These are phyloP conservation scores for Podaxis sp. DNA, from an alignment of 768 basidiomycete species.

Conservation along the genomic window DNA sequence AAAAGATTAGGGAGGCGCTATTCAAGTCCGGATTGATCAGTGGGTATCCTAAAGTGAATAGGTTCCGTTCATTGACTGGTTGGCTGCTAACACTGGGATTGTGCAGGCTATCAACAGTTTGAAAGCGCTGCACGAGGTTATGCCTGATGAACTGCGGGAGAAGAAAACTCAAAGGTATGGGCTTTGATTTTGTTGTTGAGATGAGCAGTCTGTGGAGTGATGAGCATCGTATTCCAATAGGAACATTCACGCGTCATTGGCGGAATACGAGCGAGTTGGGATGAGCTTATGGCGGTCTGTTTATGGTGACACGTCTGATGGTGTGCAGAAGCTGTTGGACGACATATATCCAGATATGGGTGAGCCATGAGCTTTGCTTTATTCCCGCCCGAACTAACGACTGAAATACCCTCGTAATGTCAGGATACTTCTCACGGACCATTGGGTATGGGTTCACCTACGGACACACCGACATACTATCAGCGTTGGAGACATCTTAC, in stretches of 20 bases:
- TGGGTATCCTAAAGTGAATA: slow-evolving; percentile 53
- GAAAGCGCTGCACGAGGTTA: slow-evolving; percentile 42
- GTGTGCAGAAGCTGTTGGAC: slow-evolving; percentile 43
- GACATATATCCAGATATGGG: slow-evolving; percentile 62
- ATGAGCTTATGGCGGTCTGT: slow-evolving; percentile 38
- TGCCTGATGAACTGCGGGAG: slow-evolving; percentile 49
- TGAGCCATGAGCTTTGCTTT: slow-evolving; percentile 22
- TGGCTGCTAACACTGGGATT: neutral
- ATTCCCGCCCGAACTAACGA: neutral
- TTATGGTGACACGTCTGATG: slow-evolving; percentile 52
- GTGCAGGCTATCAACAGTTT: slow-evolving; percentile 55
- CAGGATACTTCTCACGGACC: slow-evolving; percentile 51
- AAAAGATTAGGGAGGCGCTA: slow-evolving; percentile 56
- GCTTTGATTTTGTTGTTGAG: neutral
- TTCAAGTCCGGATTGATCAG: slow-evolving; percentile 56
- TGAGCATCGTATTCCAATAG: slow-evolving; percentile 21
- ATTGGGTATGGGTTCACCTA: slow-evolving; percentile 59
- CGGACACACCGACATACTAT: slow-evolving; percentile 40
- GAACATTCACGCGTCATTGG: slow-evolving; percentile 34
- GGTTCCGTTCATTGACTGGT: neutral
- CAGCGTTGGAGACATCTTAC: slow-evolving; percentile 54
- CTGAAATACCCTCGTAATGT: neutral
- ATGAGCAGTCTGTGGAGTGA: neutral
- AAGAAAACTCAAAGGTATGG: slow-evolving; percentile 40
- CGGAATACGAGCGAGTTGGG: slow-evolving; percentile 40